Evolutionary conservation across 2,329 filamentous ascomycete species (phyloP), one percentile per base, ranked within the genome.

Genomic region (Monosporascus sp.): DNA sequence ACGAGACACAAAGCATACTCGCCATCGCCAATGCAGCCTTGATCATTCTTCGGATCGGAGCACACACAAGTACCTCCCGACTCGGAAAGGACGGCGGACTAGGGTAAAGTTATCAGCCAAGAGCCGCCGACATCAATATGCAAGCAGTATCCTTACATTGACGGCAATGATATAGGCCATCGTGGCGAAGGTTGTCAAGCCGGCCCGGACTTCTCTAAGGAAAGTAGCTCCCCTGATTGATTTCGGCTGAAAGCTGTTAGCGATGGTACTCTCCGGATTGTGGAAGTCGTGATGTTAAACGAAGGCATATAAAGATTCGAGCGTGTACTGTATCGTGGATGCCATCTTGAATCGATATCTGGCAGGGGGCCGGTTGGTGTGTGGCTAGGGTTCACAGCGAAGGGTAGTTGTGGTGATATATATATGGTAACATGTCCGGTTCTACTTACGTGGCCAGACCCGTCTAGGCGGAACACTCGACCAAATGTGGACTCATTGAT

Each of bases 101-200:
- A 39, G 51, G 47, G 31, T 20, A 52, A 6, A 38, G 15, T 8
- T 5, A 37, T 55, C 47, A 50, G 58, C 22, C 43, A 14, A 8
- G 25, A 25, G 22, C 18, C 43, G n/a, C 2, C 6, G 6, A 31
- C 25, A 18, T 18, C 8, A 27, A 17, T 25, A 18, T n/a, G 17
- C 11, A 20, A 17, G 7, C 39, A 38, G 15, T 14, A 20, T 35
- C 62, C 76, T 62, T 58, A 82, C 82, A 61, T 86, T 85, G 57
- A 86, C 84, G 8, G 87, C 86, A 65, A 94, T 91, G 61, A 94
- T 93, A 70, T 92, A 93, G 15, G 88, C 87, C 89, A 91, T 90
- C 3, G 87, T 88, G 51, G 87, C 85, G 65, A 89, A 89, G 2
- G 89, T 94, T 2, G 90, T 90, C 51, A 93, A 68, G 1, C 89